phyloP scores from a whole-genome alignment of 176 grass and related monocot genomes.

The Aechmea fasciata region DNA sequence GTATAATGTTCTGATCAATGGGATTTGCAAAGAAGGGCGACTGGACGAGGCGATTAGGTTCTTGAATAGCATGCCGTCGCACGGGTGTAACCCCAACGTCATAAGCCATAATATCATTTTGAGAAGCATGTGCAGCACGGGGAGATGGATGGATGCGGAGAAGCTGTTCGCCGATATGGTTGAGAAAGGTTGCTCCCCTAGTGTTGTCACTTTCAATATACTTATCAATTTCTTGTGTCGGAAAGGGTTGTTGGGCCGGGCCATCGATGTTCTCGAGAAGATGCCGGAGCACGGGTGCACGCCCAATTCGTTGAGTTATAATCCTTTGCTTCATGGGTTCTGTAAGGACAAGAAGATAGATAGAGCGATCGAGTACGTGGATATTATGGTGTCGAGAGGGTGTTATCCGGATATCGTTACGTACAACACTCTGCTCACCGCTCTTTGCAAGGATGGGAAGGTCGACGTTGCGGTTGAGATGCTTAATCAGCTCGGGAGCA shows the following conservation, averaged over 20 bases:
- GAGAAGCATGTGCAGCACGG: constrained; percentile 32
- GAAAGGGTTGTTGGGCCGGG: constrained; percentile 34
- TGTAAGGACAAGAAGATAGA: constrained; percentile 60
- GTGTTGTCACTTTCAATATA: constrained; percentile 43
- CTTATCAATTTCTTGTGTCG: constrained; percentile 41
- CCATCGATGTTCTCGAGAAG: constrained; percentile 33
- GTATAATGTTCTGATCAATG: constrained; percentile 60
- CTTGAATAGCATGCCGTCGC: constrained; percentile 29
- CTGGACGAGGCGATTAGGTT: constrained; percentile 33
- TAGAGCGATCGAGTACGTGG: constrained; percentile 36
- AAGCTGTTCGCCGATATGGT: constrained; percentile 48
- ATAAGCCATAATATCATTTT: constrained; percentile 53
- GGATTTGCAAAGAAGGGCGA: constrained; percentile 52
- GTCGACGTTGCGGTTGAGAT: constrained; percentile 29
- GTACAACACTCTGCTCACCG: constrained; percentile 55
- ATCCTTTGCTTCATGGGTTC: constrained; percentile 36
- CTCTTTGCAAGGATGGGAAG: constrained; percentile 34
- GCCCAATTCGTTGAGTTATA: constrained; percentile 38
- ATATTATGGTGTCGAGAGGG: constrained; percentile 38
- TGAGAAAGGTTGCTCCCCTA: constrained; percentile 31
- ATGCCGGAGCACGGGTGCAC: constrained; percentile 50
- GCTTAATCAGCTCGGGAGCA: constrained; percentile 41
- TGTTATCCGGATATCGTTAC: constrained; percentile 53
- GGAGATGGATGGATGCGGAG: constrained; percentile 41
- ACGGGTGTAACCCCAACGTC: constrained; percentile 49